Conservation (phyloP, 352 stramenopile genomes). For the Globisporangium megalacanthum region DNA sequence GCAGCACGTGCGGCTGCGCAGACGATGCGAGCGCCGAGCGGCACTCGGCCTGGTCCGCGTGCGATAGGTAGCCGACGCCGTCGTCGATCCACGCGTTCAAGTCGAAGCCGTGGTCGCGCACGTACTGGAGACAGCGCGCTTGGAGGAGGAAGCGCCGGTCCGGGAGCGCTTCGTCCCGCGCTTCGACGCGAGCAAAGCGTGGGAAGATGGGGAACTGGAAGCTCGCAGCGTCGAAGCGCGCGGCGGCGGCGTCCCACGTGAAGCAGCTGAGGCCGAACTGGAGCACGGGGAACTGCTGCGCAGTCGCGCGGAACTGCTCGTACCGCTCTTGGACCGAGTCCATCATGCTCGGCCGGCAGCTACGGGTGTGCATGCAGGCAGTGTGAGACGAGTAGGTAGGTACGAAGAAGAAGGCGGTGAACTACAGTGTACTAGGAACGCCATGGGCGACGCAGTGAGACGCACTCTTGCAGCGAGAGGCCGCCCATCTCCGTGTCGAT, state of each 20-base stretch:
- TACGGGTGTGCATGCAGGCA: slow-evolving; percentile 4
- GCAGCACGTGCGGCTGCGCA: slow-evolving; percentile 27
- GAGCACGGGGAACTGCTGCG: slow-evolving; percentile 59
- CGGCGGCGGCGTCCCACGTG: slow-evolving; percentile 32
- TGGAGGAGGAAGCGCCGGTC: slow-evolving; percentile 65
- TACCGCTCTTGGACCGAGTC: slow-evolving; percentile 69
- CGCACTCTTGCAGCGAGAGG: slow-evolving; percentile 61
- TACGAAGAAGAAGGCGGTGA: too few relatives aligned
- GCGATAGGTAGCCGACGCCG: slow-evolving; percentile 65
- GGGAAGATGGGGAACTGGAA: slow-evolving; percentile 80
- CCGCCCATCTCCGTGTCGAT: slow-evolving; percentile 78
- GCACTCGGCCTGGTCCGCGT: slow-evolving; percentile 36
- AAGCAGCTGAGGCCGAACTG: slow-evolving; percentile 76
- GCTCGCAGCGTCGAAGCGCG: slow-evolving; percentile 47
- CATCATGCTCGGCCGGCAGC: slow-evolving; percentile 56
- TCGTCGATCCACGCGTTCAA: slow-evolving; percentile 73
- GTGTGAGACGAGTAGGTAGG: background rate
- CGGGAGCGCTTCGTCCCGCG: slow-evolving; percentile 14
- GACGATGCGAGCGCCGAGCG: slow-evolving; percentile 19
- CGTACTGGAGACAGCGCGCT: slow-evolving; percentile 71
- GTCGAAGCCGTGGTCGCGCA: slow-evolving; percentile 73
- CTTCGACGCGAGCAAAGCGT: slow-evolving; percentile 27
- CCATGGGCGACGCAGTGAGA: slow-evolving; percentile 5
- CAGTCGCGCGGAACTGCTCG: slow-evolving; percentile 42
- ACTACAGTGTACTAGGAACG: background rate